Conservation (phyloP, 257 asterid genomes). For the Leonotis leonurus region DNA sequence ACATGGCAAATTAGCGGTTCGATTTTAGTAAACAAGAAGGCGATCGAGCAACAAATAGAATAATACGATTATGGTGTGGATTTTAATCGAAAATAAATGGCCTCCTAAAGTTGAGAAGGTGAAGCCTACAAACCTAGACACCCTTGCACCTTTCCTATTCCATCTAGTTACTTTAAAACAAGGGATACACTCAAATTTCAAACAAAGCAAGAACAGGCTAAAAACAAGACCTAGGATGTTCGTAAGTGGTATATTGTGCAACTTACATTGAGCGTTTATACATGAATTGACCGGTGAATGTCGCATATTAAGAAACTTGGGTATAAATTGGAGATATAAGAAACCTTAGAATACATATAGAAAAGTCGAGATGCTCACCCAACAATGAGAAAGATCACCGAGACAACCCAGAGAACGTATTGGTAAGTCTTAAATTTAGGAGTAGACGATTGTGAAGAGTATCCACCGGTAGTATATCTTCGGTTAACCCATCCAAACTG, state of each 20-base stretch:
- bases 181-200: no score
- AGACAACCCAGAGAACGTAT: constrained; percentile 51
- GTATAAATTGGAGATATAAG: neutral
- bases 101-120: no score
- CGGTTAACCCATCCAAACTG: constrained; percentile 78
- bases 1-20: neutral
- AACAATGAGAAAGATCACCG: constrained; percentile 50
- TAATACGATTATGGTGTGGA: neutral
- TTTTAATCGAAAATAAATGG: no score
- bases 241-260: neutral
- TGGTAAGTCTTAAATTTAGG: constrained; percentile 67
- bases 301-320: neutral
- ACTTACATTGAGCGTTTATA: neutral
- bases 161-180: no score
- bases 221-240: neutral
- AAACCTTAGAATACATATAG: neutral
- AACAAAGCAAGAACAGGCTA: neutral
- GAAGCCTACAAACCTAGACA: no score
- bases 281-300: neutral
- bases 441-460: constrained; percentile 27
- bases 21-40: neutral
- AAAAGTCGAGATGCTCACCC: constrained; percentile 47
- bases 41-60: neutral
- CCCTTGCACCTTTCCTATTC: no score
- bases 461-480: constrained; percentile 38